phyloP scores from a whole-genome alignment of 2,329 filamentous ascomycete genomes.

The Pezicula radicicola region DNA sequence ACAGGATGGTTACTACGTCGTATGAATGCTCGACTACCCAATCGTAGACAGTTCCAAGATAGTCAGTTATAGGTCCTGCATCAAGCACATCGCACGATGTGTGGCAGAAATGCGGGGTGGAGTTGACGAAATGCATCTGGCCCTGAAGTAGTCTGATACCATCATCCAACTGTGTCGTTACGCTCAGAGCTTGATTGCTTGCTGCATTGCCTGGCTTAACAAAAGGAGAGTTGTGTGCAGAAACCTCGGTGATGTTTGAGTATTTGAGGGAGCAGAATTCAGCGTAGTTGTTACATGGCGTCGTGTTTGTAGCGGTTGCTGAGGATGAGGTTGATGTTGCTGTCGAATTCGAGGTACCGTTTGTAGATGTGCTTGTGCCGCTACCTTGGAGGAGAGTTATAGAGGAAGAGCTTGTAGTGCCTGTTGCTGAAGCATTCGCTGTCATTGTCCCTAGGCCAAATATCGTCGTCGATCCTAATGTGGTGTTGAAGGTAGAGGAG shows the following conservation, averaged over 20 bases:
- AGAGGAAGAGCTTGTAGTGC: slow-evolving; percentile 33
- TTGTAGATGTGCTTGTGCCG: slow-evolving; percentile 31
- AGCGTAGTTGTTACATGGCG: slow-evolving; percentile 74
- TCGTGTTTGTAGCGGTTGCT: slow-evolving; percentile 61
- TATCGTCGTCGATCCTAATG: slow-evolving; percentile 23
- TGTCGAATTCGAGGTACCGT: slow-evolving; percentile 46
- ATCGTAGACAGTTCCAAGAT: slow-evolving; percentile 62
- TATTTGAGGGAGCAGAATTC: slow-evolving; percentile 77
- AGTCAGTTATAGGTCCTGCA: slow-evolving; percentile 72
- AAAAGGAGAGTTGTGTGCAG: slow-evolving; percentile 81
- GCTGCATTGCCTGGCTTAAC: slow-evolving; percentile 66
- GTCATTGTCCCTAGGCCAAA: slow-evolving; percentile 17
- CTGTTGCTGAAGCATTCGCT: slow-evolving; percentile 21
- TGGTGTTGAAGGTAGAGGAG: slow-evolving; percentile 19
- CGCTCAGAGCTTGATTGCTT: slow-evolving; percentile 69
- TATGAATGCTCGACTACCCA: slow-evolving; percentile 80
- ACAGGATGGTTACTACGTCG: slow-evolving; percentile 83
- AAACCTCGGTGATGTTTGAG: slow-evolving; percentile 77
- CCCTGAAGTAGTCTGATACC: slow-evolving; percentile 64
- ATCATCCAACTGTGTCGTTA: slow-evolving; percentile 73
- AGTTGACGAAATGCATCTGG: slow-evolving; percentile 61
- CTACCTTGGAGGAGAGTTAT: slow-evolving; percentile 33
- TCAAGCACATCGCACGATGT: slow-evolving; percentile 80
- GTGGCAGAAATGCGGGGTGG: slow-evolving; percentile 76
- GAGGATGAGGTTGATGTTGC: slow-evolving; percentile 39